Conservation (phyloP, 1,139 yeast genomes). For the Pichia sp. region DNA sequence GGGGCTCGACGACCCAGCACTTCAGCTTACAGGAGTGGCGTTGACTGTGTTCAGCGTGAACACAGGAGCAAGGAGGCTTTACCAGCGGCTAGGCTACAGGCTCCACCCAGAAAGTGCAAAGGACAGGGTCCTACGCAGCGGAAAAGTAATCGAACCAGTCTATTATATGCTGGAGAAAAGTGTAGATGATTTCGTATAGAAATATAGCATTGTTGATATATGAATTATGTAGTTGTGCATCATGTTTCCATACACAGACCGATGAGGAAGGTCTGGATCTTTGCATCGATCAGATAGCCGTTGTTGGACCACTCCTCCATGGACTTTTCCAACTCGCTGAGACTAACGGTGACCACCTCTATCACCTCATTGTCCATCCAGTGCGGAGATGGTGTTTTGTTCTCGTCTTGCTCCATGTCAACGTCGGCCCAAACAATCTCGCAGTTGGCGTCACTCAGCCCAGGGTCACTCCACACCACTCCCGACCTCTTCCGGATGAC, state of each 20-base stretch:
- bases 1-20: constrained; percentile 3
- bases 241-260: constrained; percentile 37
- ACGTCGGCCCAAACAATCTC: constrained; percentile 74
- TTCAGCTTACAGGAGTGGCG: constrained; percentile 33
- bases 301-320: constrained; percentile 49
- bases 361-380: constrained; percentile 88
- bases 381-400: constrained; percentile 63
- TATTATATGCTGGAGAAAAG: constrained; percentile 33
- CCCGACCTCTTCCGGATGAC: constrained; percentile 45
- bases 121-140: constrained; percentile 38
- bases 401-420: constrained; percentile 62
- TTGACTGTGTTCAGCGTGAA: constrained; percentile 53
- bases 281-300: constrained; percentile 79
- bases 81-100: constrained; percentile 25
- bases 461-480: constrained; percentile 80
- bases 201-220: too few relatives aligned
- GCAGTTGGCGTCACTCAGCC: constrained; percentile 87
- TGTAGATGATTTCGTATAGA: too few relatives aligned
- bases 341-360: constrained; percentile 70
- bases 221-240: too few relatives aligned
- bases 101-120: constrained; percentile 14
- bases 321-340: constrained; percentile 51
- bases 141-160: constrained; percentile 40
- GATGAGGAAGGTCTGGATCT: constrained; percentile 79
- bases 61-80: constrained; percentile 41